Evolutionary conservation across 176 grass and related monocot genomes (phyloP).

Genomic region (Musa acuminata): DNA sequence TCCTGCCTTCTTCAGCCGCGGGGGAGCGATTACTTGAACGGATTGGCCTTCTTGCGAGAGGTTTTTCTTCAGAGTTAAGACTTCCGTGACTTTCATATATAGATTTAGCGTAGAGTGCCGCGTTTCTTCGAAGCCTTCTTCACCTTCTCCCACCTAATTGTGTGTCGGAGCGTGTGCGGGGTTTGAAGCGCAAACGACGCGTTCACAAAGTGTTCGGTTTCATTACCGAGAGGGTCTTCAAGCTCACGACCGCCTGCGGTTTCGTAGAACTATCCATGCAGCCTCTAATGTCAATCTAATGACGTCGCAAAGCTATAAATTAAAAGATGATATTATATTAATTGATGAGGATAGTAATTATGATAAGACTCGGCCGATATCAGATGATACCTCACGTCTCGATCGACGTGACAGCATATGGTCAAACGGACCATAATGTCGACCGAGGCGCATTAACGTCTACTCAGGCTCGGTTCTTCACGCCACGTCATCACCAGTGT

Average conservation of each 20-base stretch:
- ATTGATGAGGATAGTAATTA: no score
- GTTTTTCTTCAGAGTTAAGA: background rate
- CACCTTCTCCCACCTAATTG: background rate
- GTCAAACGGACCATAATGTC: no score
- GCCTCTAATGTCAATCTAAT: background rate
- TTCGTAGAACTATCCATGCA: background rate
- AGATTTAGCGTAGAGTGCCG: background rate
- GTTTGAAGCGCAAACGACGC: background rate
- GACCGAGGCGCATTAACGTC: no score
- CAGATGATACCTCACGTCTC: no score
- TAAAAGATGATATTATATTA: background rate
- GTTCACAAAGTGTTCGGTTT: background rate
- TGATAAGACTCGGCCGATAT: no score
- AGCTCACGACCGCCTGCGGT: background rate
- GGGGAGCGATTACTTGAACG: background rate
- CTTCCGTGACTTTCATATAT: background rate
- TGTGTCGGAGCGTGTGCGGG: no score
- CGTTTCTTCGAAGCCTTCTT: background rate
- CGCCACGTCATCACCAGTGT: no score
- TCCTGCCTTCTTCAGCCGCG: background rate
- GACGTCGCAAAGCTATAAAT: background rate
- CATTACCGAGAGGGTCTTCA: background rate
- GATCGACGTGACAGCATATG: no score
- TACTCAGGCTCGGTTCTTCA: no score
- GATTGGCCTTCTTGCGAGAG: no score